Evolutionary conservation across 2,329 filamentous ascomycete species (phyloP).

Genomic region (Alternaria infectoria): DNA sequence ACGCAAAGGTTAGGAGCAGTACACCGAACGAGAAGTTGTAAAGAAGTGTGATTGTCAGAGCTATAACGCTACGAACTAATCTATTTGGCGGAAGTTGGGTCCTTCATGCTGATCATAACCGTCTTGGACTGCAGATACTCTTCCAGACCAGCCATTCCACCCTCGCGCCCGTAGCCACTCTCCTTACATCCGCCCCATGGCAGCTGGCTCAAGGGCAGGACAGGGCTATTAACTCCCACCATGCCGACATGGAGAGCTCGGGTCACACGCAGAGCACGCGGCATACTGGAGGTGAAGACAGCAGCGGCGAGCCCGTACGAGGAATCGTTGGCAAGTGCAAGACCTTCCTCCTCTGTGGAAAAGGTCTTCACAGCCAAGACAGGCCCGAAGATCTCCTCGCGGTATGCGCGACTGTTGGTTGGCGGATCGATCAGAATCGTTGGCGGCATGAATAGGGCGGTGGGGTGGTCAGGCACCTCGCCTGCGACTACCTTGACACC

Average conservation of each 20-base stretch:
- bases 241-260: slow-evolving; percentile 26
- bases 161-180: slow-evolving; percentile 1
- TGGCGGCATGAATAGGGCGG: slow-evolving; percentile 1
- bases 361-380: slow-evolving; percentile 39
- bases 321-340: slow-evolving; percentile 42
- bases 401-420: not conserved
- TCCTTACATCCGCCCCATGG: slow-evolving; percentile 6
- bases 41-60: not conserved
- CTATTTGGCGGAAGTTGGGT: not conserved
- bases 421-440: slow-evolving; percentile 2
- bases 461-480: not conserved
- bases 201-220: not conserved
- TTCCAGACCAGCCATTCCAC: not conserved
- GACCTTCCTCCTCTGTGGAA: slow-evolving; percentile 41
- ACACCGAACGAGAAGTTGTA: not conserved
- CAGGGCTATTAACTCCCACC: slow-evolving; percentile 20
- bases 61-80: not conserved
- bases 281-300: slow-evolving; percentile 17
- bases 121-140: slow-evolving; percentile 3
- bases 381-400: slow-evolving; percentile 43
- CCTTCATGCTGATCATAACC: not conserved
- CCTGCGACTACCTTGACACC: slow-evolving; percentile 23
- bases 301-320: slow-evolving; percentile 30
- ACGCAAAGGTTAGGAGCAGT: not conserved
- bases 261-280: slow-evolving; percentile 25